A percentile compares a stretch with the other conserved stretches of the same genome.
These are phyloP conservation scores for Tylopilus orsonianus DNA, from an alignment of 1,284 basidiomycete species.

Conservation along the genomic window DNA sequence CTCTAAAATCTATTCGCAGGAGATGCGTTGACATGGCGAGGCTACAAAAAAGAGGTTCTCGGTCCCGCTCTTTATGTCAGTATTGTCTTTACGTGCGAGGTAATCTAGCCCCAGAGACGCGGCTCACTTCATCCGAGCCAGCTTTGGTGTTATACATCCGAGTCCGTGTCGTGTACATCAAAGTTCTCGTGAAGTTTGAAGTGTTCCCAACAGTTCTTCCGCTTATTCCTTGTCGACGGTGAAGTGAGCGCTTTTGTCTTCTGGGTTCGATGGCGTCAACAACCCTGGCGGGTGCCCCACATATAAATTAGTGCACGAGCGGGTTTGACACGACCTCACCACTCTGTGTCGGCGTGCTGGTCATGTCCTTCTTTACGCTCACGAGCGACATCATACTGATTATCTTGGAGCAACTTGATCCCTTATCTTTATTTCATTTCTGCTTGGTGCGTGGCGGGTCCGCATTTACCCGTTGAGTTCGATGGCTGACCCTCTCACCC, in stretches of 20 bases:
- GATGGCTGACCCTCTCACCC: constrained; percentile 4
- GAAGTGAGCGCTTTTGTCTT: constrained; percentile 37
- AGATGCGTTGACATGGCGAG: constrained; percentile 62
- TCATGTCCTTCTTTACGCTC: constrained; percentile 45
- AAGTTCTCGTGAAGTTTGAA: constrained; percentile 30
- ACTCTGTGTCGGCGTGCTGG: constrained; percentile 33
- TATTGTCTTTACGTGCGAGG: constrained; percentile 43
- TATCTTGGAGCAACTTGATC: constrained; percentile 54
- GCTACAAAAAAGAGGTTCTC: constrained; percentile 40
- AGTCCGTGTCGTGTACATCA: constrained; percentile 28
- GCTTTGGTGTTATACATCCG: constrained; percentile 28
- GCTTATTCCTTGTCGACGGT: constrained; percentile 35
- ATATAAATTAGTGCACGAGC: constrained; percentile 31
- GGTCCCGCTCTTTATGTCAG: constrained; percentile 42
- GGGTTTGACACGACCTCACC: constrained; percentile 14
- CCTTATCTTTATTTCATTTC: constrained; percentile 49
- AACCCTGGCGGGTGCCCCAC: constrained; percentile 26
- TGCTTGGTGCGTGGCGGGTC: constrained; percentile 41
- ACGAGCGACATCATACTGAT: constrained; percentile 53
- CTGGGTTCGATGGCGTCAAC: constrained; percentile 23
- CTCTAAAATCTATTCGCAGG: constrained; percentile 29
- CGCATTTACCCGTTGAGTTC: not conserved
- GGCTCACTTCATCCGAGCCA: constrained; percentile 21
- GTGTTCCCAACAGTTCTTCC: constrained; percentile 28
- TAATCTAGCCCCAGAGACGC: constrained; percentile 19